A percentile compares a stretch with the other conserved stretches of the same genome.
Evolutionary conservation across 108 stramenopile species (phyloP).

Genomic region (Fistulifera pelliculosa): DNA sequence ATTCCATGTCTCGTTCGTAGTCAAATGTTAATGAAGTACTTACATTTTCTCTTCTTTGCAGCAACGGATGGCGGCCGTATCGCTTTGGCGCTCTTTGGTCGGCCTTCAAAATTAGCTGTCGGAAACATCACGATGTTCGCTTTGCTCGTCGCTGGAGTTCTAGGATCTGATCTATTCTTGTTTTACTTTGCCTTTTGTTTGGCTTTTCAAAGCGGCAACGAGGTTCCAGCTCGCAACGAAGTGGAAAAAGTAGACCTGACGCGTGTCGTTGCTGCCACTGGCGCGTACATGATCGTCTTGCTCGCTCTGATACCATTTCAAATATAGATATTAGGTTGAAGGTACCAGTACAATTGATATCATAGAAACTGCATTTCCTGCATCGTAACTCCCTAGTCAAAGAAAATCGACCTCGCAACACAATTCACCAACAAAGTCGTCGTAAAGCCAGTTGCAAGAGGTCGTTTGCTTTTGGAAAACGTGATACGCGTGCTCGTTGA

Average conservation of each 20-base stretch:
- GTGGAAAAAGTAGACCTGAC: slow-evolving; percentile 50
- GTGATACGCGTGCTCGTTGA: too few relatives aligned
- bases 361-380: too few relatives aligned
- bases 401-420: too few relatives aligned
- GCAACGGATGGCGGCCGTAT: slow-evolving; percentile 79
- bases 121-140: slow-evolving; percentile 34
- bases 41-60: neutral
- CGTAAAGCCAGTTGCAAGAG: too few relatives aligned
- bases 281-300: slow-evolving; percentile 44
- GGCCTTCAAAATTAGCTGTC: slow-evolving; percentile 41
- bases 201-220: slow-evolving; percentile 65
- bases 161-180: slow-evolving; percentile 58
- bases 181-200: slow-evolving; percentile 67
- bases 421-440: too few relatives aligned
- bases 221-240: slow-evolving; percentile 74
- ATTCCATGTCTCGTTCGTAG: neutral
- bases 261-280: slow-evolving; percentile 40
- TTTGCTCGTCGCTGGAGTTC: slow-evolving; percentile 37
- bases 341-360: too few relatives aligned
- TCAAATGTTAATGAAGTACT: neutral
- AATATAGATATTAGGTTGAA: slow-evolving; percentile 1
- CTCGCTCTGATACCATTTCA: slow-evolving; percentile 67
- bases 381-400: too few relatives aligned
- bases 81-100: slow-evolving; percentile 59
- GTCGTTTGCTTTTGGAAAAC: too few relatives aligned